phyloP scores from a whole-genome alignment of 1,139 yeast species.

The Kluyveromyces sp. region DNA sequence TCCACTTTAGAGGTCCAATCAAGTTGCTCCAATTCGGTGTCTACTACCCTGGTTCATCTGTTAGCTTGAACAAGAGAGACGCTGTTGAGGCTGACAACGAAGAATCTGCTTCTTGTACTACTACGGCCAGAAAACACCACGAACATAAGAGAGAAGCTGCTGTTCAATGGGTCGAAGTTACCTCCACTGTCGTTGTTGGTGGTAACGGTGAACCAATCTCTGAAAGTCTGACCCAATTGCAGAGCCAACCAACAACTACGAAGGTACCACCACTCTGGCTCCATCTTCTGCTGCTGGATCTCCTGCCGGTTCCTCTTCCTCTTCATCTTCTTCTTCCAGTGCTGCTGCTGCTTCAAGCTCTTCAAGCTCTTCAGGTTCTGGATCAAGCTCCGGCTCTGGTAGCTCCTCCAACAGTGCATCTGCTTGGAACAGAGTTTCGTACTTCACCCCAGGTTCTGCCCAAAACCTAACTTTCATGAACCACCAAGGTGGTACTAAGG shows the following conservation, averaged over 20 bases:
- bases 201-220: conserved; percentile 24
- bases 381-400: conserved; percentile 31
- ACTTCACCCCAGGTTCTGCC: conserved; percentile 58
- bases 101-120: conserved; percentile 19
- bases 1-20: conserved; percentile 93
- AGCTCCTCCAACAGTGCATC: conserved; percentile 29
- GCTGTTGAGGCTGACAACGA: conserved; percentile 9
- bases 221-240: conserved; percentile 12
- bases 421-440: conserved; percentile 70
- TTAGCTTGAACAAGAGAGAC: conserved; percentile 30
- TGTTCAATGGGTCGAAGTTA: conserved; percentile 58
- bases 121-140: conserved; percentile 38
- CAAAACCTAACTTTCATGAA: conserved; percentile 77
- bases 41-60: conserved; percentile 42
- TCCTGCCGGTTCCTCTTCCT: conserved; percentile 8
- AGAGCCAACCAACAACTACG: conserved; percentile 12
- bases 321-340: conserved; percentile 27
- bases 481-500: conserved; percentile 68
- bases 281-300: conserved; percentile 11
- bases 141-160: conserved; percentile 54
- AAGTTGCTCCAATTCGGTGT: conserved; percentile 72
- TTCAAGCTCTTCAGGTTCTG: conserved; percentile 29
- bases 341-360: conserved; percentile 26
- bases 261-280: conserved; percentile 11
- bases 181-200: conserved; percentile 65